These are phyloP conservation scores for Clarireedia hainanense DNA, from an alignment of 2,329 filamentous ascomycete genomes.

Conservation along the genomic window DNA sequence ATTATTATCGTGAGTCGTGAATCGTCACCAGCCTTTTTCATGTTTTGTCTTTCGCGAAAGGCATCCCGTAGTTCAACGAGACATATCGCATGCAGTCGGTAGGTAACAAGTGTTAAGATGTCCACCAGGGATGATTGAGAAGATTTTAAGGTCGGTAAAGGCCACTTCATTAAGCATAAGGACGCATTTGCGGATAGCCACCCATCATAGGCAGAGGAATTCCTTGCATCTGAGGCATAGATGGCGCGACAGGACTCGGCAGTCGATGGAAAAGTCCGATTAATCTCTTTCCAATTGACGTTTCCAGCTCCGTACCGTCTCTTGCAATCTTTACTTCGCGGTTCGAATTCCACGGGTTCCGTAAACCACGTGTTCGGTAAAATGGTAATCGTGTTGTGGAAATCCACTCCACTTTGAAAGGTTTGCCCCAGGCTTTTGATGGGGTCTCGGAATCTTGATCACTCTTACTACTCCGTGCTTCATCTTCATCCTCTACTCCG, in stretches of 20 bases:
- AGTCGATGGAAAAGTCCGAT: slow-evolving; percentile 69
- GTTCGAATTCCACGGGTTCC: slow-evolving; percentile 94
- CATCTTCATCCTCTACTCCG: slow-evolving; percentile 36
- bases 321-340: slow-evolving; percentile 92
- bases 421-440: slow-evolving; percentile 68
- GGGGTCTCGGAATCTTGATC: slow-evolving; percentile 32
- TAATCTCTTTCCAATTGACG: slow-evolving; percentile 66
- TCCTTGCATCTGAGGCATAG: slow-evolving; percentile 12
- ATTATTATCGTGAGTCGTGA: neutral
- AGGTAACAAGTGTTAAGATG: no score
- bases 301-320: slow-evolving; percentile 89
- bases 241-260: slow-evolving; percentile 22
- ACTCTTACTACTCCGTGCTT: slow-evolving; percentile 32
- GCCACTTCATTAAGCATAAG: slow-evolving; percentile 8
- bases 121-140: neutral
- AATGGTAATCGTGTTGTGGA: slow-evolving; percentile 80
- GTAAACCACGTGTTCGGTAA: slow-evolving; percentile 75
- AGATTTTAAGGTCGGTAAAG: neutral
- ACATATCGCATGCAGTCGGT: no score
- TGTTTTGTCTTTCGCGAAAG: neutral
- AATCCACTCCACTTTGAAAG: slow-evolving; percentile 85
- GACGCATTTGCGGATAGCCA: slow-evolving; percentile 21
- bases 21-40: neutral
- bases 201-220: slow-evolving; percentile 12
- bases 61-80: neutral